These are phyloP conservation scores for Wallacemonas sp. DNA, from an alignment of 208 protist species.

Conservation along the genomic window DNA sequence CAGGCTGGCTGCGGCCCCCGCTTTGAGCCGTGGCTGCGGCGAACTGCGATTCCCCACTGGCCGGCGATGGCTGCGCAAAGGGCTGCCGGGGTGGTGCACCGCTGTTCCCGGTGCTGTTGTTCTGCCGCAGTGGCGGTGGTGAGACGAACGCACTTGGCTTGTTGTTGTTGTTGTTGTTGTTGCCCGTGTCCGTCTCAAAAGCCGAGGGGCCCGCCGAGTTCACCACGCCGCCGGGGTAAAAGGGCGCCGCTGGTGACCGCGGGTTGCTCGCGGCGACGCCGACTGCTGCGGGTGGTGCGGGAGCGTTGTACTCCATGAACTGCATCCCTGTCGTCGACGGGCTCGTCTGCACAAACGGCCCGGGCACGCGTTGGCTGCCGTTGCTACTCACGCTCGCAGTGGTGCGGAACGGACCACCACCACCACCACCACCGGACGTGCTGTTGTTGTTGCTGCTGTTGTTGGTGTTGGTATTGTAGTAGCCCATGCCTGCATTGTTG, in stretches of 20 bases:
- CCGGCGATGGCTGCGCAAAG: background rate
- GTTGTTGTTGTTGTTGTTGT: background rate
- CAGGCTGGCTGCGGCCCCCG: background rate
- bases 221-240: no score
- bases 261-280: slow-evolving; percentile 2
- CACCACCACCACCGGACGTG: slow-evolving; percentile 9
- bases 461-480: no score
- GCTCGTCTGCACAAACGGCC: background rate
- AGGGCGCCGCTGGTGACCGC: slow-evolving; percentile 16
- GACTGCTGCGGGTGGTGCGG: slow-evolving; percentile 19
- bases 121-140: no score
- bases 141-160: no score
- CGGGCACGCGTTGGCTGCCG: slow-evolving; percentile 4
- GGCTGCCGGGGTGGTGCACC: slow-evolving; percentile 1
- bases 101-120: no score
- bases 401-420: background rate
- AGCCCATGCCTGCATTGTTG: background rate
- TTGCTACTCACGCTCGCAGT: background rate
- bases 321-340: background rate
- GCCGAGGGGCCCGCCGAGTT: no score
- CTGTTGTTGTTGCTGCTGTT: no score
- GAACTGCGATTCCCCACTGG: background rate
- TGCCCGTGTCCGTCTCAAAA: background rate
- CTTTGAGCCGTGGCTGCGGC: background rate
- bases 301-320: slow-evolving; percentile 13